Percentiles rank a stretch among this genome's conserved stretches.
Conservation (phyloP, 768 basidiomycete species). For the Amanita inopinata region DNA sequence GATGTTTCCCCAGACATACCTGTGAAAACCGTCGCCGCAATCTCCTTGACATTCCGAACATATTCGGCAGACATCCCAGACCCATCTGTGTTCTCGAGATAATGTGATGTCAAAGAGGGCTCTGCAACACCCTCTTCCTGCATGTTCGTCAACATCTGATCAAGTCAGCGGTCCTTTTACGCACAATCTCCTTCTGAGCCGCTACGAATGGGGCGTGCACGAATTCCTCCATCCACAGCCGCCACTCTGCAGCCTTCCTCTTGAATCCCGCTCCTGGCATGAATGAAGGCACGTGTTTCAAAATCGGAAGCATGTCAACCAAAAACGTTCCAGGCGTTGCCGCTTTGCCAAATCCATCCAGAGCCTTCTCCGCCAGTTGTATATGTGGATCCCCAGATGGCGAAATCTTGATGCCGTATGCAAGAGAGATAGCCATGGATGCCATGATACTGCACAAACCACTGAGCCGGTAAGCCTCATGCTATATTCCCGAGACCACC, state of each 20-base stretch:
- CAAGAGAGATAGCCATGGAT: slow-evolving; percentile 29
- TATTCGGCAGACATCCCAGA: slow-evolving; percentile 12
- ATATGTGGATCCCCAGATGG: slow-evolving; percentile 35
- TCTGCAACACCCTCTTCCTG: slow-evolving; percentile 15
- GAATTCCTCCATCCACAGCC: slow-evolving; percentile 24
- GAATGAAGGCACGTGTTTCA: slow-evolving; percentile 44
- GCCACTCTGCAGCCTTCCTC: slow-evolving; percentile 38
- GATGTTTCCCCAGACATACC: slow-evolving; percentile 13
- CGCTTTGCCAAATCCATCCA: slow-evolving; percentile 23
- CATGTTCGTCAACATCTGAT: too few relatives aligned
- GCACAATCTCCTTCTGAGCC: slow-evolving; percentile 19
- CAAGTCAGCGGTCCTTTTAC: too few relatives aligned
- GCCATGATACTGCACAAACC: slow-evolving; percentile 27
- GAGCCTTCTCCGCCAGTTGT: slow-evolving; percentile 27
- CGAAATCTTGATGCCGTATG: slow-evolving; percentile 36
- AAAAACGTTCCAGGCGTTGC: slow-evolving; percentile 33
- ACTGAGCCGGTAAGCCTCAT: not conserved
- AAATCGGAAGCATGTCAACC: slow-evolving; percentile 31
- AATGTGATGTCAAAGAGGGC: slow-evolving; percentile 18
- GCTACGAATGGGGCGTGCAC: slow-evolving; percentile 26
- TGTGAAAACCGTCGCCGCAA: slow-evolving; percentile 28
- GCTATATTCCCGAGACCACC: slow-evolving; percentile 6
- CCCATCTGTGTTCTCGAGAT: slow-evolving; percentile 15
- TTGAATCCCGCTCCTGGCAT: slow-evolving; percentile 53
- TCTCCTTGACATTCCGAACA: slow-evolving; percentile 22